phyloP scores from a whole-genome alignment of 345 rosid species.

The Ricinus communis region DNA sequence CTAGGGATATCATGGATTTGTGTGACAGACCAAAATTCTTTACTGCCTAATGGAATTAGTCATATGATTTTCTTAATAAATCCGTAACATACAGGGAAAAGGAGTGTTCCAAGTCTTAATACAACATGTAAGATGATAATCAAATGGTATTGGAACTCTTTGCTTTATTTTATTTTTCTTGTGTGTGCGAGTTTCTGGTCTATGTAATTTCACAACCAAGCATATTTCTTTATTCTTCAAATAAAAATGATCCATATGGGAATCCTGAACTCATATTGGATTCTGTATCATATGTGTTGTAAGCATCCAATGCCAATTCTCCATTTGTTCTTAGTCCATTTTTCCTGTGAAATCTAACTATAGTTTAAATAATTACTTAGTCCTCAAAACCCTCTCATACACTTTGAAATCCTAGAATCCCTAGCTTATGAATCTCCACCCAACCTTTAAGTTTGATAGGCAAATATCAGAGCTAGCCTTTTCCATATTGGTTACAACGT shows the following conservation, averaged over 20 bases:
- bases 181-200: background rate
- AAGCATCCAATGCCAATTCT: background rate
- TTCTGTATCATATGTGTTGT: background rate
- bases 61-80: background rate
- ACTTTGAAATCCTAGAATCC: background rate
- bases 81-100: background rate
- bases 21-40: background rate
- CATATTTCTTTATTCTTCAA: slow-evolving; percentile 4
- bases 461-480: background rate
- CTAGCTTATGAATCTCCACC: background rate
- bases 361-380: background rate
- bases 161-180: background rate
- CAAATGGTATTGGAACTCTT: background rate
- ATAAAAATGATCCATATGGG: background rate
- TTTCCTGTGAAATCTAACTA: background rate
- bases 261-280: background rate
- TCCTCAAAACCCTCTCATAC: background rate
- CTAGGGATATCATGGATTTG: background rate
- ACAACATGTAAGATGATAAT: background rate
- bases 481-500: background rate
- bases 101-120: background rate
- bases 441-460: background rate
- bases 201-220: background rate
- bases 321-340: background rate
- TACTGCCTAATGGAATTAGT: background rate